Evolutionary conservation across 148 eudicot genomes (phyloP).

Genomic region (Agrostemma githago): DNA sequence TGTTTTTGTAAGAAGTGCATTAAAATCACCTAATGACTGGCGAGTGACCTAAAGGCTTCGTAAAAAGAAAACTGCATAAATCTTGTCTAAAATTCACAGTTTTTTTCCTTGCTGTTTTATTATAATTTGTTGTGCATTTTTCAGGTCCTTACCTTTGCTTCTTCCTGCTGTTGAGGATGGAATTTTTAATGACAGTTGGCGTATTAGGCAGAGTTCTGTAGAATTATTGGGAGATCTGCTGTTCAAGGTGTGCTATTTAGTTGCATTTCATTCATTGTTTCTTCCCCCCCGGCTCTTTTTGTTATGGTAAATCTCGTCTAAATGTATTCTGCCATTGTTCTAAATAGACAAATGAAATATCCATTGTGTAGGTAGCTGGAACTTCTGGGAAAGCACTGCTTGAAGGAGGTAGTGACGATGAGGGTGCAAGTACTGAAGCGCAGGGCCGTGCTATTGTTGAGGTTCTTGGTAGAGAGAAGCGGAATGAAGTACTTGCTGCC

Average conservation of each 20-base stretch:
- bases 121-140: background rate
- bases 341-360: background rate
- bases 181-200: constrained; percentile 95
- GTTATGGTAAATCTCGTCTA: background rate
- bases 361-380: constrained; percentile 73
- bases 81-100: background rate
- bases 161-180: constrained; percentile 99
- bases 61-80: background rate
- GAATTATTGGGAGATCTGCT: constrained; percentile 90
- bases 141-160: constrained; percentile 86
- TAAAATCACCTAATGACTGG: no score
- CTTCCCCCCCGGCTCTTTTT: background rate
- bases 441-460: constrained; percentile 97
- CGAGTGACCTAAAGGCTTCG: no score
- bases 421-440: constrained; percentile 98
- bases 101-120: background rate
- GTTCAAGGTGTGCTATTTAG: constrained; percentile 64
- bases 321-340: no score
- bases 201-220: constrained; percentile 95
- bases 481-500: constrained; percentile 96
- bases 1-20: no score
- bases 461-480: constrained; percentile 91
- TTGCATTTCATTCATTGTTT: background rate
- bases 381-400: constrained; percentile 98
- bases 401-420: constrained; percentile 99